These are phyloP conservation scores for Antrodiella citrinella DNA, from an alignment of 768 basidiomycete species.

Conservation along the genomic window DNA sequence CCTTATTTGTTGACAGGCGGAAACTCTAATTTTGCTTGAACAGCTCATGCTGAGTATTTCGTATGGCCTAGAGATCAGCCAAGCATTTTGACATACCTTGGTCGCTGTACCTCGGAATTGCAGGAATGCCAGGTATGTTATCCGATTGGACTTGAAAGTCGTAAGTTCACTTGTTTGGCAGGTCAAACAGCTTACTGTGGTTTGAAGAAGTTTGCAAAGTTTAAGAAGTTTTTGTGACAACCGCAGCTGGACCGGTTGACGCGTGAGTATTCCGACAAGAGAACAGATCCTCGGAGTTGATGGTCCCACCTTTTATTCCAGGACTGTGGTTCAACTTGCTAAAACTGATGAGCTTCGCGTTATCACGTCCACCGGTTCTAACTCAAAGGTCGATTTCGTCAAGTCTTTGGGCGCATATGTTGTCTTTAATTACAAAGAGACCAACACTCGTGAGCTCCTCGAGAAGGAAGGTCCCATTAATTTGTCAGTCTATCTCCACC, in stretches of 20 bases:
- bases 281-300: too few species aligned
- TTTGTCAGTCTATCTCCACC: constrained; percentile 24
- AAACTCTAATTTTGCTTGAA: neutral
- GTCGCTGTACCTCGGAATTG: constrained; percentile 40
- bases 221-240: constrained; percentile 42
- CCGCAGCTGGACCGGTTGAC: constrained; percentile 28
- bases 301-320: neutral
- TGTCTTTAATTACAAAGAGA: constrained; percentile 69
- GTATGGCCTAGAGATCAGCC: constrained; percentile 21
- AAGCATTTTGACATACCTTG: constrained; percentile 41
- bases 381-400: constrained; percentile 61
- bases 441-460: constrained; percentile 41
- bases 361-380: constrained; percentile 62
- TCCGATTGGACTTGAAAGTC: neutral
- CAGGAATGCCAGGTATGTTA: constrained; percentile 30
- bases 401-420: constrained; percentile 58
- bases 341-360: constrained; percentile 44
- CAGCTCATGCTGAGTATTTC: constrained; percentile 33
- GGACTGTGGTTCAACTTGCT: constrained; percentile 34
- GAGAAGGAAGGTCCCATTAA: constrained; percentile 49
- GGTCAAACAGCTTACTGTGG: constrained; percentile 25
- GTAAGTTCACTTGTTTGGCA: neutral
- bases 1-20: constrained; percentile 31
- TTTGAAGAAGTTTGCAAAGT: constrained; percentile 34
- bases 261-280: neutral